Evolutionary conservation across 2,329 filamentous ascomycete genomes (phyloP).

Genomic region (Fusarium zealandicum): DNA sequence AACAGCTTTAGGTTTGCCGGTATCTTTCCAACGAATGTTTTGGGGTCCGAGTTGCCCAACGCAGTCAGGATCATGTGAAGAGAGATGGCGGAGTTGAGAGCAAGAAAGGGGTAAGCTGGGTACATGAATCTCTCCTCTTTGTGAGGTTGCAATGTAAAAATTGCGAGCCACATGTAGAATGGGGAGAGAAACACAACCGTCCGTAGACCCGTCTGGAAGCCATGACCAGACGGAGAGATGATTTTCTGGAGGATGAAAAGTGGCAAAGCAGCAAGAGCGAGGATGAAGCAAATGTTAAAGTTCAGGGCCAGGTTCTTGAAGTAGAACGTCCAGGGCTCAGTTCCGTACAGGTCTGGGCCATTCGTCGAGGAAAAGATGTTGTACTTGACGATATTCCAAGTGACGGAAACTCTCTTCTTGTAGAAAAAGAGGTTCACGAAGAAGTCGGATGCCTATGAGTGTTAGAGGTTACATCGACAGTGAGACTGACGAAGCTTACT

Average conservation of each 20-base stretch:
- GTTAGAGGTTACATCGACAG: not conserved
- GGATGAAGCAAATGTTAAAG: constrained; percentile 92
- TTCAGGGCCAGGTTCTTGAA: constrained; percentile 89
- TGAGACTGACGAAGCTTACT: constrained; percentile 55
- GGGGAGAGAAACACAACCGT: constrained; percentile 81
- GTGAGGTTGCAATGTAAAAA: constrained; percentile 92
- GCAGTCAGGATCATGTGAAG: constrained; percentile 81
- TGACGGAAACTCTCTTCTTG: constrained; percentile 76
- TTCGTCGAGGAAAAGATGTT: constrained; percentile 86
- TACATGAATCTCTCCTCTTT: constrained; percentile 99
- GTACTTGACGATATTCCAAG: constrained; percentile 94
- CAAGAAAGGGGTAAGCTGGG: constrained; percentile 88
- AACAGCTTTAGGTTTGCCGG: constrained; percentile 77
- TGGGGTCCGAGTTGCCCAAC: constrained; percentile 74
- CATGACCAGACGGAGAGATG: constrained; percentile 65
- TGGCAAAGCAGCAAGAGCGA: constrained; percentile 78
- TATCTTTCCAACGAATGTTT: constrained; percentile 72
- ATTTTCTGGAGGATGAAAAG: constrained; percentile 77
- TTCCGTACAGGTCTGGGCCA: constrained; percentile 92
- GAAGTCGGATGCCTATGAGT: constrained; percentile 68
- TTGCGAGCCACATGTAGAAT: constrained; percentile 92
- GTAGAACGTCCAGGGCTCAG: constrained; percentile 97
- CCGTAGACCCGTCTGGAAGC: constrained; percentile 74
- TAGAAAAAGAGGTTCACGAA: constrained; percentile 85
- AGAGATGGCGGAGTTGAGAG: constrained; percentile 85